Evolutionary conservation across 1,284 basidiomycete species (phyloP).

Genomic region (Porogramme epimiltina): DNA sequence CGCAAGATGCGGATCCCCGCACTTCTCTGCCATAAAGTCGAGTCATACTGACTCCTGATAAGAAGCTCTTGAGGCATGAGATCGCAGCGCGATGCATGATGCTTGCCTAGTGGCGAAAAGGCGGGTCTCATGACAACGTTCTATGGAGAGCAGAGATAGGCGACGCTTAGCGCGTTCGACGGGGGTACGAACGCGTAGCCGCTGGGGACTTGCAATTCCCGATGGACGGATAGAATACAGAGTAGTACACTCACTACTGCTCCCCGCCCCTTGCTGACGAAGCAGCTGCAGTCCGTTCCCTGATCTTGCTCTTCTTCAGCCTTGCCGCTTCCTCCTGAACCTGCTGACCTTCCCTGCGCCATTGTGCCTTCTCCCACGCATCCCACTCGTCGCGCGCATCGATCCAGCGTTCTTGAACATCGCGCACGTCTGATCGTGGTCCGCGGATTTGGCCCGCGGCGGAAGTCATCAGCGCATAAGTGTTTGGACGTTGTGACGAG

Average conservation of each 20-base stretch:
- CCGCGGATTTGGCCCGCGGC: constrained; percentile 62
- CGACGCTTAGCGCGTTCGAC: too few relatives aligned
- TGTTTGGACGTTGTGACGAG: constrained; percentile 59
- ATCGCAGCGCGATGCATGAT: background rate
- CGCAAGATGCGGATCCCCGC: too few relatives aligned
- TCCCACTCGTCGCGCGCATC: constrained; percentile 80
- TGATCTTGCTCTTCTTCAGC: constrained; percentile 29
- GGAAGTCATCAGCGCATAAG: constrained; percentile 65
- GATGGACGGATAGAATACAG: too few relatives aligned
- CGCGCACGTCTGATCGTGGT: constrained; percentile 63
- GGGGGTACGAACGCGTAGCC: too few relatives aligned
- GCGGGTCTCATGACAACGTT: too few relatives aligned
- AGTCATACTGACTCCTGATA: too few relatives aligned
- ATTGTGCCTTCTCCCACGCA: constrained; percentile 71
- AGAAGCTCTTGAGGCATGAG: background rate
- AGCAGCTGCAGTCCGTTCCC: constrained; percentile 25
- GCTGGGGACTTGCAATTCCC: too few relatives aligned
- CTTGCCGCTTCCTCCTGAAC: constrained; percentile 34
- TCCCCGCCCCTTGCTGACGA: too few relatives aligned
- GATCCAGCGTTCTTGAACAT: constrained; percentile 90
- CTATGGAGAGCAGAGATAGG: too few relatives aligned
- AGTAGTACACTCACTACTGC: background rate
- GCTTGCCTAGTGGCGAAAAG: background rate
- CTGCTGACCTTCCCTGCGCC: constrained; percentile 62
- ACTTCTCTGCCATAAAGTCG: too few relatives aligned